phyloP scores from a whole-genome alignment of 2,329 filamentous ascomycete species.

The Penicillium sp. region DNA sequence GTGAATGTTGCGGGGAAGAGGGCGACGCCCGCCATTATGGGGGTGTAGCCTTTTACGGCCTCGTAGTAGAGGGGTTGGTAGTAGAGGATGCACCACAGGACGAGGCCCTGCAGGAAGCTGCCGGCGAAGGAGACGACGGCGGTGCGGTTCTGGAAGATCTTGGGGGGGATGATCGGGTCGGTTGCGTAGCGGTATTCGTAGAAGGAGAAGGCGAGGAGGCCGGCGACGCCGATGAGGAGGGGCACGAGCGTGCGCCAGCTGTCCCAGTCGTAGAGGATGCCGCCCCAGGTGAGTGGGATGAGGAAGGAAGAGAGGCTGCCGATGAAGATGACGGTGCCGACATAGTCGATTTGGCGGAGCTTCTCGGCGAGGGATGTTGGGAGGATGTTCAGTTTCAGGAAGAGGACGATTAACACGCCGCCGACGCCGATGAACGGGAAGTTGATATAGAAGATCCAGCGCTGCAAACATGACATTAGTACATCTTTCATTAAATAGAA shows the following conservation, averaged over 20 bases:
- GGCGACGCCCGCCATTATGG: constrained; percentile 38
- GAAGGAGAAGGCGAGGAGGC: constrained; percentile 29
- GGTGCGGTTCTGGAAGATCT: constrained; percentile 53
- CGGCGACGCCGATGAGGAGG: constrained; percentile 33
- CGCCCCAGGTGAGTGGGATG: constrained; percentile 38
- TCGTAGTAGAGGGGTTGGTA: constrained; percentile 56
- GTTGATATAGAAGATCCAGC: constrained; percentile 47
- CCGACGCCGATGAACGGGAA: constrained; percentile 41
- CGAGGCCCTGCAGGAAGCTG: constrained; percentile 24
- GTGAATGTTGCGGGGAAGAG: constrained; percentile 36
- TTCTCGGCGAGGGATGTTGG: constrained; percentile 10
- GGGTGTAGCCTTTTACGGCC: constrained; percentile 40
- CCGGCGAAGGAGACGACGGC: constrained; percentile 9
- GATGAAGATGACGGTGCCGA: constrained; percentile 36
- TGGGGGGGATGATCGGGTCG: constrained; percentile 48
- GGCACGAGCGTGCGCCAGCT: constrained; percentile 36
- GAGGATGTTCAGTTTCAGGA: constrained; percentile 10
- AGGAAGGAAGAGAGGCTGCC: constrained; percentile 35
- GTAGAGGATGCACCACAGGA: constrained; percentile 23
- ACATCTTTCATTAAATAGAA: not conserved
- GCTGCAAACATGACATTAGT: constrained; percentile 17
- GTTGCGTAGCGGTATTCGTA: constrained; percentile 22
- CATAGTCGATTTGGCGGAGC: constrained; percentile 33
- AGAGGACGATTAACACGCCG: constrained; percentile 19
- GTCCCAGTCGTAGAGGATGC: constrained; percentile 35